These are phyloP conservation scores for Adenanthera pavonina DNA, from an alignment of 306 rosid genomes.

Conservation along the genomic window DNA sequence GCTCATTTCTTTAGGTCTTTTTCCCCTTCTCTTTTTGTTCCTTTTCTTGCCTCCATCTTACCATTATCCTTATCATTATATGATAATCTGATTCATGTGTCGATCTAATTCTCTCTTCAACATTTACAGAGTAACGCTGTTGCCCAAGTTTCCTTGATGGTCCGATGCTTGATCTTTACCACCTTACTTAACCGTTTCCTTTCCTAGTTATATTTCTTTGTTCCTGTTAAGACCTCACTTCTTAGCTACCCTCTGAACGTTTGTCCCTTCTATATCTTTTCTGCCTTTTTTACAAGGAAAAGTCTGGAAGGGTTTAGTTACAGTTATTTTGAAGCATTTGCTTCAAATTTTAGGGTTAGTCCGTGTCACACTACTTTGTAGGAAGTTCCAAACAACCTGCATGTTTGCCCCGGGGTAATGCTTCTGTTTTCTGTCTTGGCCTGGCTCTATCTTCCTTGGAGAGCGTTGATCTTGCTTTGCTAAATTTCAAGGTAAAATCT, in stretches of 20 bases:
- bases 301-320: constrained; percentile 57
- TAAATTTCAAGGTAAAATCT: constrained; percentile 52
- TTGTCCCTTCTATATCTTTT: constrained; percentile 56
- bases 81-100: not conserved
- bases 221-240: constrained; percentile 37
- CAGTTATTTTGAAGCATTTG: constrained; percentile 43
- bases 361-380: constrained; percentile 38
- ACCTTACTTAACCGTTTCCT: constrained; percentile 18
- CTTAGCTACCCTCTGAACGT: constrained; percentile 44
- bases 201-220: constrained; percentile 36
- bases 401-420: constrained; percentile 34
- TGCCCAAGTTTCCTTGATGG: constrained; percentile 27
- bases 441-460: constrained; percentile 39
- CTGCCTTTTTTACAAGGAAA: constrained; percentile 69
- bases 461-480: constrained; percentile 55
- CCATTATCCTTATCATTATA: constrained; percentile 19
- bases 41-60: not conserved
- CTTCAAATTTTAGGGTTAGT: constrained; percentile 41
- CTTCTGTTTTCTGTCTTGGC: constrained; percentile 35
- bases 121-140: constrained; percentile 23
- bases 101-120: constrained; percentile 10
- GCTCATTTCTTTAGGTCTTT: constrained; percentile 19
- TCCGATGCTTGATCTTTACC: constrained; percentile 29
- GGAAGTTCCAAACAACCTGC: constrained; percentile 18
- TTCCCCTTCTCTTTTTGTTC: not conserved